Evolutionary conservation across 108 stramenopile species (phyloP).

Genomic region (Cyclotella atomus): DNA sequence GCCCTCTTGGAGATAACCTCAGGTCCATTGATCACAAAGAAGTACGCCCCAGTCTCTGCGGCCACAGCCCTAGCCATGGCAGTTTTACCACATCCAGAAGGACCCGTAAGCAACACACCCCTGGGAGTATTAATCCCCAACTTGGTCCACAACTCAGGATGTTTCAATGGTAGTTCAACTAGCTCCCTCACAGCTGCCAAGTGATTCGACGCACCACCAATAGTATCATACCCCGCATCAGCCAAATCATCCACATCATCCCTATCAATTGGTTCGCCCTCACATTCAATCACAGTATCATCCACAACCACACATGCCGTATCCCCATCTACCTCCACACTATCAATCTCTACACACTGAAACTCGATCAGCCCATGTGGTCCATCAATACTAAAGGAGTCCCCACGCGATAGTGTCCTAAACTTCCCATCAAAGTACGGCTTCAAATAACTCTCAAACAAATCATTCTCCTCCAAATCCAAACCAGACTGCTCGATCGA

Average conservation of each 20-base stretch:
- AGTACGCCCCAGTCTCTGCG: conserved; percentile 95
- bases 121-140: conserved; percentile 96
- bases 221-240: conserved; percentile 95
- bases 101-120: conserved; percentile 97
- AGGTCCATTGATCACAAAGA: conserved; percentile 97
- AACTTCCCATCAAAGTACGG: conserved; percentile 92
- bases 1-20: conserved; percentile 97
- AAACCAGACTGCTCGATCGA: conserved; percentile 66
- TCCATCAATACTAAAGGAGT: conserved; percentile 77
- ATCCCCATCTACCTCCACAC: conserved; percentile 83
- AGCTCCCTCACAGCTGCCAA: conserved; percentile 95
- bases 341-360: conserved; percentile 85
- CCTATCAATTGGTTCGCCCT: conserved; percentile 79
- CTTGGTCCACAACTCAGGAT: conserved; percentile 95
- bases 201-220: conserved; percentile 96
- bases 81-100: conserved; percentile 98
- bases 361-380: conserved; percentile 82
- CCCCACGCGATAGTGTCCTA: conserved; percentile 73
- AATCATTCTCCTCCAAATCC: conserved; percentile 48
- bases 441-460: conserved; percentile 84
- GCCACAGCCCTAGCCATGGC: conserved; percentile 95
- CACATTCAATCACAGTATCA: conserved; percentile 85
- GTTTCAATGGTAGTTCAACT: conserved; percentile 94
- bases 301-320: conserved; percentile 86
- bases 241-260: conserved; percentile 90